phyloP scores from a whole-genome alignment of 345 rosid species.

The Gossypium arboreum region DNA sequence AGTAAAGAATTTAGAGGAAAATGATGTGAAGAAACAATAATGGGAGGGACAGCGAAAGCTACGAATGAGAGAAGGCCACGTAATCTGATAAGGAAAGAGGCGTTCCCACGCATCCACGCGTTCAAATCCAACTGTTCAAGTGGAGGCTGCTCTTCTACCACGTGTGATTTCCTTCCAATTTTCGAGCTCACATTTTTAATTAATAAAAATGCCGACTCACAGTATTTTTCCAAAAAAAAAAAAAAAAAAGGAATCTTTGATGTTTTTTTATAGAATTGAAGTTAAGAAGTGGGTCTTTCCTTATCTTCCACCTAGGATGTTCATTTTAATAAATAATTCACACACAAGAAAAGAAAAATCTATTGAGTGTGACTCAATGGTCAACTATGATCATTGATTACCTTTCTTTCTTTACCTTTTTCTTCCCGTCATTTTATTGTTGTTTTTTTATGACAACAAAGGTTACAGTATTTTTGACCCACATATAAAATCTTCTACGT shows the following conservation, averaged over 20 bases:
- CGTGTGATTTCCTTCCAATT: slow-evolving; percentile 8
- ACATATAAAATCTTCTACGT: no score
- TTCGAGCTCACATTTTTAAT: background rate
- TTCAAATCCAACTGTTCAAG: background rate
- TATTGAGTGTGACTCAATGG: background rate
- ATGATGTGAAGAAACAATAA: background rate
- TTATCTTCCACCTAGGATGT: background rate
- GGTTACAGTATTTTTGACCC: background rate
- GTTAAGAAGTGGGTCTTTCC: background rate
- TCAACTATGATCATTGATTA: background rate
- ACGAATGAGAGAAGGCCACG: slow-evolving; percentile 15
- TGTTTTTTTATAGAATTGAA: background rate
- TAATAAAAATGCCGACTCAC: no score
- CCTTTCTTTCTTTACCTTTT: background rate
- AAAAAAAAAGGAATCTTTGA: background rate
- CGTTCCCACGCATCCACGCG: slow-evolving; percentile 9
- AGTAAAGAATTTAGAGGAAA: background rate
- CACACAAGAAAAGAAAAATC: background rate
- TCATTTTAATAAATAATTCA: background rate
- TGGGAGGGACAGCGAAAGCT: slow-evolving; percentile 10
- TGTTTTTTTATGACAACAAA: background rate
- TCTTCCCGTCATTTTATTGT: background rate
- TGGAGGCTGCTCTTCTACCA: slow-evolving; percentile 11
- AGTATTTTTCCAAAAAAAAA: no score
- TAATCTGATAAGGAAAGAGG: background rate